These are phyloP conservation scores for Erythrophleum fordii DNA, from an alignment of 306 rosid genomes.

Conservation along the genomic window DNA sequence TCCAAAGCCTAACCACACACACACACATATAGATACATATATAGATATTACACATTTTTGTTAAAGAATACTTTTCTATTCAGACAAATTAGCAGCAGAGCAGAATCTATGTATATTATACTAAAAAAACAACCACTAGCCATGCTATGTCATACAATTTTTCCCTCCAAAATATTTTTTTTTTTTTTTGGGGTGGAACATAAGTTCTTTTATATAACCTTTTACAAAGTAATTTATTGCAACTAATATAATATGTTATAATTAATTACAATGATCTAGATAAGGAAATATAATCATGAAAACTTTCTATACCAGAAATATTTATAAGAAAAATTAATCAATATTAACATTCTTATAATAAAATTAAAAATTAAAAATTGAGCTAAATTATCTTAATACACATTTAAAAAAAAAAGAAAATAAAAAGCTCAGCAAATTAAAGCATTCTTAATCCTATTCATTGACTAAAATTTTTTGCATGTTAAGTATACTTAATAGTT, in stretches of 20 bases:
- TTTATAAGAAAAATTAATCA: background rate
- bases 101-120: background rate
- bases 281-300: constrained; percentile 2
- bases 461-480: background rate
- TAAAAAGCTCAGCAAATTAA: background rate
- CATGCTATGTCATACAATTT: background rate
- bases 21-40: background rate
- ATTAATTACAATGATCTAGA: background rate
- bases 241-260: background rate
- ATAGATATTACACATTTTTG: background rate
- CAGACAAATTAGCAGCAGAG: constrained; percentile 18
- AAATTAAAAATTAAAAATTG: background rate
- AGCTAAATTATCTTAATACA: background rate
- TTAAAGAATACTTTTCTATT: constrained; percentile 7
- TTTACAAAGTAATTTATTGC: background rate
- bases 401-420: background rate
- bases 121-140: background rate
- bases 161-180: background rate
- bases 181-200: background rate
- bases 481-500: background rate
- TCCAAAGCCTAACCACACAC: constrained; percentile 71
- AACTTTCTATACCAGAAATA: background rate
- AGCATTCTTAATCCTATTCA: background rate
- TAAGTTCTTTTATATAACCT: background rate
- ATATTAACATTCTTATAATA: background rate